phyloP scores from a whole-genome alignment of 2,329 filamentous ascomycete species.

The Aspergillus tanneri region DNA sequence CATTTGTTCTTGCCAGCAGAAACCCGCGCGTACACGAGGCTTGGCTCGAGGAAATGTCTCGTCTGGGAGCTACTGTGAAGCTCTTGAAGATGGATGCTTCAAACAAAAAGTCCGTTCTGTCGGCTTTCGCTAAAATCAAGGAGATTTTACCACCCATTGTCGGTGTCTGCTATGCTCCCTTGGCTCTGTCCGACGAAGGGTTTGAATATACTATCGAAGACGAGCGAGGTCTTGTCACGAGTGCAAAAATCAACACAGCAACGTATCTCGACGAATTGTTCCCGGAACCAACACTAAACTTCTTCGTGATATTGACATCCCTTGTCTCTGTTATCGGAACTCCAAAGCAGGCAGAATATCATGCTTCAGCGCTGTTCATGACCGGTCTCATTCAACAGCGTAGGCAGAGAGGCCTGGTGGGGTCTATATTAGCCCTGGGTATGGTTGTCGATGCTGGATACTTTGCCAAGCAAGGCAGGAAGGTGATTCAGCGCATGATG shows the following conservation, averaged over 20 bases:
- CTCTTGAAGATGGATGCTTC: background rate
- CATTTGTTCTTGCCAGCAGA: background rate
- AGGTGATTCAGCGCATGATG: background rate
- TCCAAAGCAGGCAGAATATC: background rate
- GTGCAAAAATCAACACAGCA: background rate
- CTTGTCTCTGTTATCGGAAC: background rate
- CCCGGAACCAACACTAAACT: background rate
- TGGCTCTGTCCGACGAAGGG: background rate
- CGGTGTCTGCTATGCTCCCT: background rate
- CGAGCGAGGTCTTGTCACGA: background rate
- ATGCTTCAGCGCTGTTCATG: background rate
- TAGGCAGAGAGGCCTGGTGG: background rate
- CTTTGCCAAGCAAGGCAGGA: background rate
- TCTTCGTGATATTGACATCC: background rate
- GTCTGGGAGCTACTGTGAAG: background rate
- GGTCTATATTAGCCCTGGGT: background rate
- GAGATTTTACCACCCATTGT: background rate
- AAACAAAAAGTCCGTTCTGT: background rate
- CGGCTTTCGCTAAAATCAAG: background rate
- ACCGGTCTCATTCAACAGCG: background rate
- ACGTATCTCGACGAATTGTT: background rate
- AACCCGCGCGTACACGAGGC: background rate
- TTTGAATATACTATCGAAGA: background rate
- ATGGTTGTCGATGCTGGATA: background rate
- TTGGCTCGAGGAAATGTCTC: background rate